Evolutionary conservation across 2,329 filamentous ascomycete genomes (phyloP), one percentile per base, ranked within the genome.

Genomic region (Teratosphaeria pseudoeucalypti): DNA sequence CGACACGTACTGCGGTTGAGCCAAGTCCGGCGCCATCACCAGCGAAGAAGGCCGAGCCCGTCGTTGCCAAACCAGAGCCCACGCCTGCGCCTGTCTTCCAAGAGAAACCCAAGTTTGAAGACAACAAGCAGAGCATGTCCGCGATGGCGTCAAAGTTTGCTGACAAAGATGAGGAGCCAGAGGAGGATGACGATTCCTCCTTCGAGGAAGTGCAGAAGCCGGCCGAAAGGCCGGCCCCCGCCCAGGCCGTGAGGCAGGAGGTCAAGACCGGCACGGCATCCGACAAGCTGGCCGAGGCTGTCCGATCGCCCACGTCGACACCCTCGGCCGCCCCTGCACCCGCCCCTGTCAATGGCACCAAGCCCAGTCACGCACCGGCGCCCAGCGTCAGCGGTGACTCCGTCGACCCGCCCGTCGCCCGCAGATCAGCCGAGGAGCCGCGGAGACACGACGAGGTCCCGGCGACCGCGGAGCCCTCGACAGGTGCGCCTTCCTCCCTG

Each of bases 181-280:
- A 84, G 0, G 75, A 77, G 2, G 77, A 78, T 10, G 80, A 82
- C 1, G 81, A 82, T 32, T 92, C 89, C 0, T 90, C 87, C 75
- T 96, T 96, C 66, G 92, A 96, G 71, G 90, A 96, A 71, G 82
- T 94, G 34, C 75, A 87, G 34, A 90, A 90, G 71, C 89, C 90
- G 23, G 77, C 83, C 11, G 87, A 89, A 66, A 86, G 88, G 54
- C 77, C 77, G 26, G 68, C 75, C 2, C 65, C 65, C 2, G 39
- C 52, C 26, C 59, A 56, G 52, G 58, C 60, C 34, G 62, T 60
- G 61, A 57, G 61, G 57, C 67, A 66, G 58, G 67, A 66, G 52
- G 62, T 59, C 29, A 59, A 64, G 49, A 47, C 56, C 53, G 63
- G 63, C 56, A 58, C 55, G 57, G 57, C 59, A 56, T 49, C 55